Evolutionary conservation across 2,329 filamentous ascomycete genomes (phyloP), one percentile per base, ranked within the genome.

Genomic region (Thyridium curvatum): DNA sequence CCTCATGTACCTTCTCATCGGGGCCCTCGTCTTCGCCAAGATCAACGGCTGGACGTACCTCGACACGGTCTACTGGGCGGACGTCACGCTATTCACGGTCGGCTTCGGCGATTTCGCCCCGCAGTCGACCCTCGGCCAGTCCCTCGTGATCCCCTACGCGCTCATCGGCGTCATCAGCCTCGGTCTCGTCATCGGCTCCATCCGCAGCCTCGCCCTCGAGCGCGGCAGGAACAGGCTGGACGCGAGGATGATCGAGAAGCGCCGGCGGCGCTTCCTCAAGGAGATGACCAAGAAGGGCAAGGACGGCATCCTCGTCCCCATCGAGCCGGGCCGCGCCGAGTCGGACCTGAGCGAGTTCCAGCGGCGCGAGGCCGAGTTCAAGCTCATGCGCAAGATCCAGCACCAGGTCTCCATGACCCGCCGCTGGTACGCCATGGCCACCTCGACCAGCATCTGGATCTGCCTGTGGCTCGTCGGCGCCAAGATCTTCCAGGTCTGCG

Each of bases 321-420:
- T 79, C 32, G 45, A 53, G 18, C 46, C 32, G 41, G 49, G 30
- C 30, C 49, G 52, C 2, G 38, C 44, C 0, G 56, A 50, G 33
- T 31, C 39, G 32, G 18, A 34, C 14, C 43, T 59, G 5, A 62
- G 59, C 12, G 78, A 82, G 51, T 69, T 70, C 17, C 64, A 82
- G 46, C 74, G 82, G 17, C 76, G 84, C 34, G 78, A 79, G 41
- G 72, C 76, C 31, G 82, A 89, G 42, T 94, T 94, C 51, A 65
- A 81, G 14, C 68, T 88, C 2, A 94, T 96, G 90, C 80, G 89
- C 18, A 72, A 71, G 40, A 89, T 95, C 33, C 88, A 95, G 58
- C 56, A 67, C 3, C 66, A 73, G 8, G 82, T 86, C 0, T 68
- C 74, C 2, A 65, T 59, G 6, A 82, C 82, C 49, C 80, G 85